Evolutionary conservation across 805 yeast species (phyloP).

Genomic region (Metschnikowia orientalis): DNA sequence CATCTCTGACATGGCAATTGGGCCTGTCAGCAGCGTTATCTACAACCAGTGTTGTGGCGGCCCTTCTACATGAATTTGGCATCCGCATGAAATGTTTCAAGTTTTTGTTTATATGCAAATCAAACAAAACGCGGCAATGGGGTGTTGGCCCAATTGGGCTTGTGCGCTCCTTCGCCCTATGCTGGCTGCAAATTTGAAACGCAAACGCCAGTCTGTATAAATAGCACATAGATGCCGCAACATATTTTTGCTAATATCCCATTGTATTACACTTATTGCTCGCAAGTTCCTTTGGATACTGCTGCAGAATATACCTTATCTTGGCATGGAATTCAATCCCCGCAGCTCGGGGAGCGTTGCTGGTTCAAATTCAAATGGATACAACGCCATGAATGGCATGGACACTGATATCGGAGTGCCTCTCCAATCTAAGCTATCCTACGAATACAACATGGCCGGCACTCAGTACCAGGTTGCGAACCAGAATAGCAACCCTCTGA

Average conservation of each 20-base stretch:
- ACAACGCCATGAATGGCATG: slow-evolving; percentile 12
- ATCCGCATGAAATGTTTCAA: no score
- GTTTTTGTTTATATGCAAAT: neutral
- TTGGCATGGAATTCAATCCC: slow-evolving; percentile 13
- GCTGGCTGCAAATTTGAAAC: slow-evolving; percentile 16
- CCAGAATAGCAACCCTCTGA: neutral
- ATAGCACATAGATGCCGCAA: no score
- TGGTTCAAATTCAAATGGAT: slow-evolving; percentile 16
- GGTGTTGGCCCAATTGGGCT: slow-evolving; percentile 5
- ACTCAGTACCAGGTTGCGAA: neutral
- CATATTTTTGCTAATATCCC: no score
- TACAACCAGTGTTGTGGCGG: no score
- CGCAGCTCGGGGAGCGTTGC: slow-evolving; percentile 18
- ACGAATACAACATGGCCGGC: neutral
- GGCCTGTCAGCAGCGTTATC: no score
- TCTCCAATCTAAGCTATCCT: slow-evolving; percentile 5
- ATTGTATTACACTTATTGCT: no score
- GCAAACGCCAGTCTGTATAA: slow-evolving; percentile 10
- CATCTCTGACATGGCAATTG: no score
- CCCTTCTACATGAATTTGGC: no score
- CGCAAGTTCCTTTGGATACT: no score
- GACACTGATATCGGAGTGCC: slow-evolving; percentile 15
- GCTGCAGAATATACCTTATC: no score
- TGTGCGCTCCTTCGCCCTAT: slow-evolving; percentile 1
- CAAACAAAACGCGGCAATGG: slow-evolving; percentile 1